These are phyloP conservation scores for Metrosideros polymorpha DNA, from an alignment of 441 rosid species.

Conservation along the genomic window DNA sequence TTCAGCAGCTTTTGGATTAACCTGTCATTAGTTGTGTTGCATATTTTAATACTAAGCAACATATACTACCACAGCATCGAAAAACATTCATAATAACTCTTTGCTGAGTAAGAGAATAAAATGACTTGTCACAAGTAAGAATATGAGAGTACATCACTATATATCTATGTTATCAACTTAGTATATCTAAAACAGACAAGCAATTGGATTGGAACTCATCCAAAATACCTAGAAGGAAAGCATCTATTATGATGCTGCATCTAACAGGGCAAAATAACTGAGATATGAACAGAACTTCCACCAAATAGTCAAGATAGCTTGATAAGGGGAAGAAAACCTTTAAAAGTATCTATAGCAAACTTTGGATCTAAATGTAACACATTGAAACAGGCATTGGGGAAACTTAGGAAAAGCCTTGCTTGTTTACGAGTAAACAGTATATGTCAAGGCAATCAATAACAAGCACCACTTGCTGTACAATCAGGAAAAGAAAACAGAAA, in stretches of 20 bases:
- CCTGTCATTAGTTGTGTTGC: constrained; percentile 21
- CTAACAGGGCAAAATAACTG: background rate
- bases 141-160: background rate
- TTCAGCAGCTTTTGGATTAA: constrained; percentile 97
- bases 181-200: background rate
- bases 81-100: background rate
- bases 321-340: background rate
- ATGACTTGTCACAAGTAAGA: background rate
- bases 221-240: background rate
- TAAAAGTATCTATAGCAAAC: background rate
- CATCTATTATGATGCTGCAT: background rate
- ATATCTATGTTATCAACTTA: background rate
- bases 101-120: background rate
- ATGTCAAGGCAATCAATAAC: background rate
- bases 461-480: background rate
- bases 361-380: background rate
- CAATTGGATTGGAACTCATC: background rate
- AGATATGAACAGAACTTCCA: background rate
- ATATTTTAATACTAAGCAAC: background rate
- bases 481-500: constrained; percentile 4
- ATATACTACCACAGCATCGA: background rate
- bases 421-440: background rate
- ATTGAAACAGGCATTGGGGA: background rate
- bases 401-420: background rate
- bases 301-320: background rate